Evolutionary conservation across 2,329 filamentous ascomycete genomes (phyloP).

Genomic region (Phialophora macrospora): DNA sequence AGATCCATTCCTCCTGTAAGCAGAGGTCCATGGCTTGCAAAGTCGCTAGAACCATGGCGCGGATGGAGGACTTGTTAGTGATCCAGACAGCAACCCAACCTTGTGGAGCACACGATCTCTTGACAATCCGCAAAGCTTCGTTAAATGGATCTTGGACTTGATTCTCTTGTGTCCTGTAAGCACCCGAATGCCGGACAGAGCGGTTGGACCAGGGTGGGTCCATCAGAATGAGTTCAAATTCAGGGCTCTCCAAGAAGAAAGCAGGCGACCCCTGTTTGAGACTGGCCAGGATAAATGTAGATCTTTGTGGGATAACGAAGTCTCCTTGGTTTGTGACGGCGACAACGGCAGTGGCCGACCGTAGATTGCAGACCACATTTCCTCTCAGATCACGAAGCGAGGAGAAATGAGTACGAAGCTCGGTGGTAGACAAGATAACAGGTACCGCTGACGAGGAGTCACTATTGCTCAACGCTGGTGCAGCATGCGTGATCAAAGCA

Average conservation of each 20-base stretch:
- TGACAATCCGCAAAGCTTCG: constrained; percentile 53
- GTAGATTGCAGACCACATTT: constrained; percentile 27
- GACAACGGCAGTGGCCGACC: not conserved
- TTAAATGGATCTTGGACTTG: constrained; percentile 39
- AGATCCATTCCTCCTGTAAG: constrained; percentile 66
- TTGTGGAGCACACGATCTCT: constrained; percentile 47
- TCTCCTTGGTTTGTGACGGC: constrained; percentile 37
- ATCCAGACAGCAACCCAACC: constrained; percentile 64
- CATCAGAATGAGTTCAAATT: constrained; percentile 64
- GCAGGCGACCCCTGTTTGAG: constrained; percentile 41
- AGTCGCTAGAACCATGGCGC: constrained; percentile 54
- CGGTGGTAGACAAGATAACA: constrained; percentile 32
- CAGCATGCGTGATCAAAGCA: constrained; percentile 6
- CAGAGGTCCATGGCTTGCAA: constrained; percentile 56
- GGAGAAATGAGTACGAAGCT: constrained; percentile 24
- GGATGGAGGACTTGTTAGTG: constrained; percentile 61
- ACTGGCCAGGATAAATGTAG: constrained; percentile 55
- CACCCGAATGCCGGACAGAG: constrained; percentile 59
- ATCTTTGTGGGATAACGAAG: constrained; percentile 56
- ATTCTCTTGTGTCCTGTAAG: constrained; percentile 51
- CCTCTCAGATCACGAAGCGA: constrained; percentile 23
- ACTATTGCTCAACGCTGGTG: constrained; percentile 8
- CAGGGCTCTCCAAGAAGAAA: constrained; percentile 33
- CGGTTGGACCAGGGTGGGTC: constrained; percentile 69
- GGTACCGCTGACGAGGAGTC: constrained; percentile 10